Base-by-base conservation (phyloP, 768 basidiomycete species). In the Auriculariales sp. region DNA sequence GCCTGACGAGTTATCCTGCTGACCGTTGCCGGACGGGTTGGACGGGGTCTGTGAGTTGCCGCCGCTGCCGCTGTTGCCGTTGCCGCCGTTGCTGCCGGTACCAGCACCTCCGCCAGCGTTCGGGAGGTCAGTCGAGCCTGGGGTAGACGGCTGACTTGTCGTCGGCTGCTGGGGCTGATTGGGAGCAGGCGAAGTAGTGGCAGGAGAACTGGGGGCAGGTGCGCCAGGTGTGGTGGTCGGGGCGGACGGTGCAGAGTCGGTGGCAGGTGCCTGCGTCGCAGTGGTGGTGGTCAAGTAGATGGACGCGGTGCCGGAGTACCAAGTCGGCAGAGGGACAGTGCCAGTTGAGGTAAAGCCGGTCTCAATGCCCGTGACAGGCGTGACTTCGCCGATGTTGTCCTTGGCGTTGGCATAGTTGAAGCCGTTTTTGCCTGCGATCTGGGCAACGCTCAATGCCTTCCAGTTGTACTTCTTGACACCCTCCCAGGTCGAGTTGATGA, bases 381-480 rank as follows among this genome's bases (percentile, higher is more conserved):
- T 9, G 35, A 36, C 35, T 15, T 15, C n/a, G n/a, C n/a, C n/a
- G 35, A 36, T 15, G 35, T 54, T 52, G 52, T 57, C 49, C 32
- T 51, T 33, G n/a, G 65, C 55, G 56, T 66, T 67, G 53, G 52
- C 29, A 19, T 31, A 32, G 28, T 22, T 15, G 28, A 29, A 17
- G 22, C 24, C 12, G 17, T 53, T 49, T 12, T 25, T 7, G n/a
- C 54, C 58, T 32, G 52, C 54, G 35, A 64, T 28, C 48, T 56
- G 56, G 7, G 78, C 72, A 42, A 83, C 65, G 45, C 79, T 80
- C 32, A 67, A 65, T 27, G 78, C 68, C 29, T 72, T 71, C 92
- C 92, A 97, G 10, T 79, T 81, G 55, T 80, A 78, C 3, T 69
- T 56, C 53, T 69, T 66, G 63, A 91, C 78, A 32, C 75, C 52